These are phyloP conservation scores for Sarocladium oryzae DNA, from an alignment of 2,329 filamentous ascomycete genomes.

Conservation along the genomic window DNA sequence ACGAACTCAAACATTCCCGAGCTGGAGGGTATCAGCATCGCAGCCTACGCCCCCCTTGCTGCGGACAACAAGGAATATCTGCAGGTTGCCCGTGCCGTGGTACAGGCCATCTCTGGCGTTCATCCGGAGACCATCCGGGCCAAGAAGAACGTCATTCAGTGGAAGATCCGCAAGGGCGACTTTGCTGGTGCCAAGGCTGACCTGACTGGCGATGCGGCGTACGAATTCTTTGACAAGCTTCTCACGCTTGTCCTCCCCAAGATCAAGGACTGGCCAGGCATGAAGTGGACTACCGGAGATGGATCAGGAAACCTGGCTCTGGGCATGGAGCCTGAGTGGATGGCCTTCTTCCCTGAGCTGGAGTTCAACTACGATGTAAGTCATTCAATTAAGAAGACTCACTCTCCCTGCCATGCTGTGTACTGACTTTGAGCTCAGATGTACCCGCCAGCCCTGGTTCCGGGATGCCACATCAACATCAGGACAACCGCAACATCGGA, in stretches of 20 bases:
- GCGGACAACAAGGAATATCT: slow-evolving; percentile 66
- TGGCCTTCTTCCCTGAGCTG: slow-evolving; percentile 86
- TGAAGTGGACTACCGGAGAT: slow-evolving; percentile 64
- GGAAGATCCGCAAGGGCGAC: slow-evolving; percentile 65
- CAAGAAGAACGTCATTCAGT: slow-evolving; percentile 65
- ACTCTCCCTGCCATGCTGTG: background rate
- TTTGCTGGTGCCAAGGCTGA: slow-evolving; percentile 71
- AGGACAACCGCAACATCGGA: slow-evolving; percentile 82
- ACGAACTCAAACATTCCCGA: slow-evolving; percentile 81
- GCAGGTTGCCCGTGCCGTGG: slow-evolving; percentile 73
- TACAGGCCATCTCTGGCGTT: slow-evolving; percentile 80
- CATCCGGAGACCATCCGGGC: slow-evolving; percentile 64
- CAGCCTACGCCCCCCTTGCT: slow-evolving; percentile 66
- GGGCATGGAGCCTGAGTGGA: slow-evolving; percentile 68
- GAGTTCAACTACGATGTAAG: slow-evolving; percentile 92
- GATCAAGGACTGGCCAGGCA: slow-evolving; percentile 91
- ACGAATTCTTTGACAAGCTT: slow-evolving; percentile 85
- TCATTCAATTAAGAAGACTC: slow-evolving; percentile 15
- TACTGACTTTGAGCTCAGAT: slow-evolving; percentile 33
- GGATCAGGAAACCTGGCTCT: slow-evolving; percentile 80
- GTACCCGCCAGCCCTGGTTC: slow-evolving; percentile 66
- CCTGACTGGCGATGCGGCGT: slow-evolving; percentile 72
- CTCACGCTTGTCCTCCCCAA: slow-evolving; percentile 85
- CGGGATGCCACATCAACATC: slow-evolving; percentile 75
- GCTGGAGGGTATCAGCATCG: slow-evolving; percentile 73